Conservation (phyloP, 208 protist genomes). For the Trypanosomatidae sp. region DNA sequence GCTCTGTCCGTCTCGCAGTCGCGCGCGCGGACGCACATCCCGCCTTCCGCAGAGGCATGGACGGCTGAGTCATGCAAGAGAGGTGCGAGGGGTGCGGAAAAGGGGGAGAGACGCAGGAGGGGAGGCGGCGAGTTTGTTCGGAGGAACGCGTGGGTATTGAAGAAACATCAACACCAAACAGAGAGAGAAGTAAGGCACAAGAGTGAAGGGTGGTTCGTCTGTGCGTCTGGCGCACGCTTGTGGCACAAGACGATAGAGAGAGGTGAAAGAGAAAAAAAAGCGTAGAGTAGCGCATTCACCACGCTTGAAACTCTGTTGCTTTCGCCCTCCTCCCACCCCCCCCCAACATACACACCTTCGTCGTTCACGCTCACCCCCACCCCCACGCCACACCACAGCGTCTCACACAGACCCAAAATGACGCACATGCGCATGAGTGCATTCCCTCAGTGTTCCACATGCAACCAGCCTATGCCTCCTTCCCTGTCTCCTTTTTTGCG, state of each 20-base stretch:
- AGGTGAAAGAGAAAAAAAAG: neutral
- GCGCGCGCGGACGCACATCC: too few relatives aligned
- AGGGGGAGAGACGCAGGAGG: slow-evolving; percentile 1
- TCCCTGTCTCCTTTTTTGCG: neutral
- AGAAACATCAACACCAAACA: neutral
- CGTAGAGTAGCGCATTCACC: neutral
- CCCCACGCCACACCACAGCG: neutral
- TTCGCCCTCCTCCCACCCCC: neutral
- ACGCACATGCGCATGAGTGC: neutral
- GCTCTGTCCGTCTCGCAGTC: too few relatives aligned
- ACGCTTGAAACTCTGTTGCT: neutral
- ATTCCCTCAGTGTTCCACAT: neutral
- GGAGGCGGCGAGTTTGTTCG: neutral
- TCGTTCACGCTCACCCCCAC: neutral
- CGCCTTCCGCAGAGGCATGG: too few relatives aligned
- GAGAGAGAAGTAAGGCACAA: neutral
- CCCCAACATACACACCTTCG: neutral
- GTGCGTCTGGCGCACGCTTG: neutral
- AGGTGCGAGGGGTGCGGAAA: neutral
- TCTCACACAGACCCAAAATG: neutral
- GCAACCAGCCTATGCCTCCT: neutral
- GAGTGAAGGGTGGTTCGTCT: neutral
- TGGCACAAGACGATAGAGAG: neutral
- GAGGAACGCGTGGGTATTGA: neutral
- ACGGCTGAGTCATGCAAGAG: neutral